Evolutionary conservation across 768 basidiomycete genomes (phyloP).

Genomic region (Cyathus striatus): DNA sequence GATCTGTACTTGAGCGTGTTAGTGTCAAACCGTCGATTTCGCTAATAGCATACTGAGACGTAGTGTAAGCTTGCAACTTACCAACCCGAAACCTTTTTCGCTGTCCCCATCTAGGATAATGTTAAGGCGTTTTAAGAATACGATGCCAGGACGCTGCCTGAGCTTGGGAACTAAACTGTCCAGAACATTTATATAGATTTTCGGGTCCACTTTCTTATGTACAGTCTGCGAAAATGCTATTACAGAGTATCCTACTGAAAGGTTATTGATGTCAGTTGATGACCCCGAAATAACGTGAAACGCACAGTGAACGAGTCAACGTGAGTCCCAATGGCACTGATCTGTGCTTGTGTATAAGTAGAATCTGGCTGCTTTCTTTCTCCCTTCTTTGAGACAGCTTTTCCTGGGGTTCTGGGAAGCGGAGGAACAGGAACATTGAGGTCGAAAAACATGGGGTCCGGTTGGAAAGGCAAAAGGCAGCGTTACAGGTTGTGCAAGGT

Average conservation of each 20-base stretch:
- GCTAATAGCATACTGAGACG: neutral
- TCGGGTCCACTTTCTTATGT: conserved; percentile 66
- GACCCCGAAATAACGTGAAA: conserved; percentile 9
- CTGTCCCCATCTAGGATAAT: conserved; percentile 79
- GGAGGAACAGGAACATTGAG: conserved; percentile 54
- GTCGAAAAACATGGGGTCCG: conserved; percentile 73
- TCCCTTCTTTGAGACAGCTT: conserved; percentile 44
- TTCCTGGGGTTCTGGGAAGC: conserved; percentile 16
- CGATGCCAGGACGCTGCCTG: conserved; percentile 50
- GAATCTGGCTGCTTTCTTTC: conserved; percentile 42
- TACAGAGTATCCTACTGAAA: conserved; percentile 81
- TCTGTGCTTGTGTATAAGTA: conserved; percentile 54
- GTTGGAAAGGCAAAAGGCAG: too few relatives aligned
- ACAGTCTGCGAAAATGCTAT: conserved; percentile 74
- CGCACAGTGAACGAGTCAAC: conserved; percentile 75
- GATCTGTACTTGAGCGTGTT: conserved; percentile 44
- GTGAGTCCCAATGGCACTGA: conserved; percentile 53
- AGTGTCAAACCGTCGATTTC: too few relatives aligned
- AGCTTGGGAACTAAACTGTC: conserved; percentile 55
- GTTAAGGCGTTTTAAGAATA: conserved; percentile 74
- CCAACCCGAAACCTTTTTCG: conserved; percentile 81
- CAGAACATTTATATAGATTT: conserved; percentile 62
- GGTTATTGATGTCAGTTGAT: conserved; percentile 6
- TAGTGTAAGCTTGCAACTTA: conserved; percentile 26
- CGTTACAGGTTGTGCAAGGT: too few relatives aligned